phyloP scores from a whole-genome alignment of 129 eudicot genomes.

The Flaveria ramosissima region DNA sequence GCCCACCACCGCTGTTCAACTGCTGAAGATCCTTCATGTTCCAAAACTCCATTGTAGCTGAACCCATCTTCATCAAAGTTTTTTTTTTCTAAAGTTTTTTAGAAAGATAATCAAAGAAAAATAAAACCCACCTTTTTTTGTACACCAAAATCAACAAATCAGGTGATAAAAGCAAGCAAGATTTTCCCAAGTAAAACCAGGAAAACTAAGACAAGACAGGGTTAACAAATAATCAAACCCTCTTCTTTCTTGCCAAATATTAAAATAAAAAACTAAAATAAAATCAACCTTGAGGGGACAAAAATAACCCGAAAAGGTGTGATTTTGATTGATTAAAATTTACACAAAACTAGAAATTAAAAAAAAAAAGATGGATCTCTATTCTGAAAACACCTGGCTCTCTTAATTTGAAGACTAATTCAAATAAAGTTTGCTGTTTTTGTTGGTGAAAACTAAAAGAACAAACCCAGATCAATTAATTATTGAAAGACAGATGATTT shows the following conservation, averaged over 20 bases:
- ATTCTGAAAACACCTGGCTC: constrained; percentile 75
- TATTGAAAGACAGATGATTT: constrained; percentile 59
- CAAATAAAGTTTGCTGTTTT: constrained; percentile 50
- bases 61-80: constrained; percentile 37
- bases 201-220: constrained; percentile 20
- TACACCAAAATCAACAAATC: too few relatives aligned
- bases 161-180: not conserved
- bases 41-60: constrained; percentile 63
- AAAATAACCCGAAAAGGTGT: constrained; percentile 66
- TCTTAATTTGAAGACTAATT: not conserved
- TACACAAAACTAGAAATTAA: constrained; percentile 22
- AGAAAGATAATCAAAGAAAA: not conserved
- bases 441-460: constrained; percentile 4
- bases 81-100: not conserved
- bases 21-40: constrained; percentile 33
- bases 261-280: not conserved
- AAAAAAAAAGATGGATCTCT: constrained; percentile 41
- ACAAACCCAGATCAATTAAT: constrained; percentile 45
- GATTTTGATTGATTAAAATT: constrained; percentile 6
- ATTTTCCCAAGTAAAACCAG: constrained; percentile 33
- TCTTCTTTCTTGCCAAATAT: constrained; percentile 12
- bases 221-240: constrained; percentile 43
- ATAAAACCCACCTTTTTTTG: too few relatives aligned
- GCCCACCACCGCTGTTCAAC: constrained; percentile 57
- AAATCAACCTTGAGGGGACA: constrained; percentile 64